Percentiles rank a stretch among this genome's conserved stretches.
Evolutionary conservation across 2,329 filamentous ascomycete genomes (phyloP).

Genomic region (Plenodomus biglobosus): DNA sequence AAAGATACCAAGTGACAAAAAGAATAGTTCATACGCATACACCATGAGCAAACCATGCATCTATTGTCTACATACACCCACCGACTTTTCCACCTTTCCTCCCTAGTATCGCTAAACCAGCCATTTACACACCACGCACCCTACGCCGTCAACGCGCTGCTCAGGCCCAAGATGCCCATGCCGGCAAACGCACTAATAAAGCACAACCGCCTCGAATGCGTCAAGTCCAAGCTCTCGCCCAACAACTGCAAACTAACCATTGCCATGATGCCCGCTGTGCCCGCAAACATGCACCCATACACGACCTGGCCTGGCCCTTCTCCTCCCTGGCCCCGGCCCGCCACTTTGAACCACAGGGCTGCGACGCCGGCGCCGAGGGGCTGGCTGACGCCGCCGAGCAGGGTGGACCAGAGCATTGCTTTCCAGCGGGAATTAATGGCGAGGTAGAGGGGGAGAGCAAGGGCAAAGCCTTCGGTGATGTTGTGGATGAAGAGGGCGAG

Average conservation of each 20-base stretch:
- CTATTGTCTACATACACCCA: too few species aligned
- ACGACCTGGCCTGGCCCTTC: conserved; percentile 57
- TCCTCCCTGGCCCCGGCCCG: conserved; percentile 52
- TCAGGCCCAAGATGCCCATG: conserved; percentile 84
- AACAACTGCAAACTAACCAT: conserved; percentile 89
- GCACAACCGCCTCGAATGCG: conserved; percentile 75
- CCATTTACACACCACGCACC: neutral
- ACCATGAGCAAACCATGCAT: too few species aligned
- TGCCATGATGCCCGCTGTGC: conserved; percentile 92
- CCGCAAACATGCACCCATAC: conserved; percentile 82
- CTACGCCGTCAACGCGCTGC: conserved; percentile 75
- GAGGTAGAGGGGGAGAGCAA: conserved; percentile 90
- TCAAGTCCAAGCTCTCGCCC: conserved; percentile 79
- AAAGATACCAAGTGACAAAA: too few species aligned
- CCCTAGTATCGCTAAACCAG: neutral
- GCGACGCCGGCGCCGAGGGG: conserved; percentile 83
- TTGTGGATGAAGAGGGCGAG: conserved; percentile 97
- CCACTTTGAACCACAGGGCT: conserved; percentile 79
- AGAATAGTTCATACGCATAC: too few species aligned
- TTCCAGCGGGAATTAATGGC: conserved; percentile 77
- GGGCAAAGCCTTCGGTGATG: conserved; percentile 93
- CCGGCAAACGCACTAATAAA: conserved; percentile 80
- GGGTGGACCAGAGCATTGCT: conserved; percentile 80
- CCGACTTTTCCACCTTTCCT: neutral
- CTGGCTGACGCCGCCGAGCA: conserved; percentile 84